These are phyloP conservation scores for Skeletonema costatum DNA, from an alignment of 108 stramenopile genomes.

Conservation along the genomic window DNA sequence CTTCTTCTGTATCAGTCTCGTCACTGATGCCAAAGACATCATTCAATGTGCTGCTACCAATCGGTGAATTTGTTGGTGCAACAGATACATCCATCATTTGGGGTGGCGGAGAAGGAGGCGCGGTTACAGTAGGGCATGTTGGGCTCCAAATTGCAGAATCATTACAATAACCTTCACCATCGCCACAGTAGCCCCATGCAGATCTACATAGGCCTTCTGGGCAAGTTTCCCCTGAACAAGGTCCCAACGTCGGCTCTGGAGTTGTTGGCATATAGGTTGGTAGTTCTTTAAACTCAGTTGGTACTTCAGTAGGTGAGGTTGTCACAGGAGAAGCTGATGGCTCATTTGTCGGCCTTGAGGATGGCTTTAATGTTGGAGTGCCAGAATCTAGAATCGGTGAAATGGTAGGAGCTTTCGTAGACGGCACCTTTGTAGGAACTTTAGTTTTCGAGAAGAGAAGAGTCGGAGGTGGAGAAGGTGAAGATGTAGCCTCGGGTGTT, in stretches of 20 bases:
- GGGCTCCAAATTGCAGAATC: conserved; percentile 39
- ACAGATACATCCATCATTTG: not conserved
- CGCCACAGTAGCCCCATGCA: conserved; percentile 43
- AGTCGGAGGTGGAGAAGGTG: conserved; percentile 3
- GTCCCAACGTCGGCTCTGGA: conserved; percentile 34
- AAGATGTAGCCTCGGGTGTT: not conserved
- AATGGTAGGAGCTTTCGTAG: not conserved
- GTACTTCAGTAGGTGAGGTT: not conserved
- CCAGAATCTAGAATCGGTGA: not conserved
- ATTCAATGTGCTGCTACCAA: conserved; percentile 5
- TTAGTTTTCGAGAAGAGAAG: not conserved
- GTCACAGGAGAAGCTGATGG: conserved; percentile 3
- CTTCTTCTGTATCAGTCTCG: conserved; percentile 4
- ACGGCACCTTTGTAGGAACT: not conserved
- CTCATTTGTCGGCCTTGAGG: not conserved
- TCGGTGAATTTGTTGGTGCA: not conserved
- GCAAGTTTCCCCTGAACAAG: conserved; percentile 42
- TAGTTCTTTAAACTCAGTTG: not conserved
- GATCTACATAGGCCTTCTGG: conserved; percentile 32
- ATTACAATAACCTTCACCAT: conserved; percentile 33
- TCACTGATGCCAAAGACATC: not conserved
- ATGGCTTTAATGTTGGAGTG: not conserved
- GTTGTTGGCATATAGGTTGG: conserved; percentile 27
- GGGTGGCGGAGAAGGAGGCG: conserved; percentile 14
- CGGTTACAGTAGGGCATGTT: conserved; percentile 12